Conservation (phyloP, 2,329 filamentous ascomycete genomes). For the Cylindrodendrum hubeiense region DNA sequence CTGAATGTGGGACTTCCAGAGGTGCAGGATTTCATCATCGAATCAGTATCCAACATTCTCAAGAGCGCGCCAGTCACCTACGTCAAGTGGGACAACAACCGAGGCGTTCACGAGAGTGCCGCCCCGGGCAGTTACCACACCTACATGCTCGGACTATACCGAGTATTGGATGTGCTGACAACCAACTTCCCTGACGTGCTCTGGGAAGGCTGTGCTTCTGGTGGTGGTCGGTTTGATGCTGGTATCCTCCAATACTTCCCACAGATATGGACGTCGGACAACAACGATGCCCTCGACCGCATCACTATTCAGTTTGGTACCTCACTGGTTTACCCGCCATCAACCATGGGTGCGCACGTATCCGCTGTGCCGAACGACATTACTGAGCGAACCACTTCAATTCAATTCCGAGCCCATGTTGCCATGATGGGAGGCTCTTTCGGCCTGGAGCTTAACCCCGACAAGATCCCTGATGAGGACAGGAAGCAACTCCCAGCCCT, state of each 20-base stretch:
- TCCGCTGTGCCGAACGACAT: constrained; percentile 71
- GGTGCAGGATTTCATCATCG: constrained; percentile 73
- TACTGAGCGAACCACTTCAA: constrained; percentile 66
- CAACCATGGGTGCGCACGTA: constrained; percentile 75
- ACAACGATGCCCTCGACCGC: constrained; percentile 72
- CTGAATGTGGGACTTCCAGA: constrained; percentile 71
- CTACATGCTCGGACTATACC: constrained; percentile 75
- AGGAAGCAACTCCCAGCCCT: constrained; percentile 64
- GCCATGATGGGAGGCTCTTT: constrained; percentile 78
- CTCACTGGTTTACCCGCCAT: constrained; percentile 71
- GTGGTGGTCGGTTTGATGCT: constrained; percentile 74
- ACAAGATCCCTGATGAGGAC: constrained; percentile 63
- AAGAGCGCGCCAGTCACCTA: constrained; percentile 67
- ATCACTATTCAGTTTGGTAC: constrained; percentile 74
- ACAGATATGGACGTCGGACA: constrained; percentile 75
- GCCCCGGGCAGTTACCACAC: constrained; percentile 65
- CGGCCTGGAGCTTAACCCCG: constrained; percentile 72
- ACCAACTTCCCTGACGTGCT: constrained; percentile 70
- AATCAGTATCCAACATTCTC: constrained; percentile 65
- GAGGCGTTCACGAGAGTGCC: constrained; percentile 71
- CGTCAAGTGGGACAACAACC: constrained; percentile 78
- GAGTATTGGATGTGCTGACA: constrained; percentile 70
- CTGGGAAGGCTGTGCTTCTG: constrained; percentile 76
- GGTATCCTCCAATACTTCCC: constrained; percentile 75
- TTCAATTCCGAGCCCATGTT: constrained; percentile 73